Base-by-base conservation (phyloP, 345 rosid species). In the Dipteronia dyeriana region DNA sequence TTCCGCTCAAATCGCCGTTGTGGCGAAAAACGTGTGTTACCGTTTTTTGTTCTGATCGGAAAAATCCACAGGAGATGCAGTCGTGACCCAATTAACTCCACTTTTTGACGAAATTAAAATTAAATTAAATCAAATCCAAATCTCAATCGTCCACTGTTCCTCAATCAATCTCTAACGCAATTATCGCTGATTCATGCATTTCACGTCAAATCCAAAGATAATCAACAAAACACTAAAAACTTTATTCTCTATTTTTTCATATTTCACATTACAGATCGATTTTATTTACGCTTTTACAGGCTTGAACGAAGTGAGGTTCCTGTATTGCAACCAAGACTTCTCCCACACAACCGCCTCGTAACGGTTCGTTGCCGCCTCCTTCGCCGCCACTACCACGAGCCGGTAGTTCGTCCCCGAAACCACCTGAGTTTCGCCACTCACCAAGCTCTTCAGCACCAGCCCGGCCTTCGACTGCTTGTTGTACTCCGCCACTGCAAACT, bases 341-440 rank as follows among this genome's bases (percentile, higher is more conserved):
- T 91, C 96, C 87, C 87, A 88, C 12, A 90, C 94, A 3, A 83
- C 68, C 2, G 91, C 94, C 74, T 77, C 79, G 73, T 84, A 87
- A 0, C 69, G 76, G 62, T 73, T 79, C 39, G 60, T 39, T 23
- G 6, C 49, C 20, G 19, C 53, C 0, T 67, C 63, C 1, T 70
- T 90, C 23, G 71, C 49, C 75, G 89, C 7, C 5, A 59, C 49
- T 75, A 90, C 3, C 11, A 66, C 43, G 8, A 92, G 88, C 53
- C 79, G 68, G 76, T 92, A 92, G 29, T 85, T 92, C 9, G 0
- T 79, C 5, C 94, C 97, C 0, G 88, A 1, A 2, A 90, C 94
- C 20, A 86, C 87, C 80, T 92, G 92, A 13, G 61, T 34, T 76
- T 89, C 91, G 19, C 92, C 93, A 20, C 75, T 20, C 25, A 80